Conservation (phyloP, 2,329 filamentous ascomycete species). For the Stemphylium vesicarium region DNA sequence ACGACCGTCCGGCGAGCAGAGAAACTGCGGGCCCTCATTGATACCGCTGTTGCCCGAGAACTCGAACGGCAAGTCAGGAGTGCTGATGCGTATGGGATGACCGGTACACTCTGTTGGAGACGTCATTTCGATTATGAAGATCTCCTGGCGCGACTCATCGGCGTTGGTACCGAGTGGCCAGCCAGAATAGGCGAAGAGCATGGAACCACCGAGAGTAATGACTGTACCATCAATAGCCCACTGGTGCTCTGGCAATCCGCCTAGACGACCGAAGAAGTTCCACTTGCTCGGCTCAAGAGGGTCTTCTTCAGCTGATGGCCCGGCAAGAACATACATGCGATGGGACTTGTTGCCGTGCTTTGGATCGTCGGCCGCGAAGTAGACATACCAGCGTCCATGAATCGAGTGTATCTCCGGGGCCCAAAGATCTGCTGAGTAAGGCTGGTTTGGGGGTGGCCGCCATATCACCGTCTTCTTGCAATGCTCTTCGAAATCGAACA, state of each 20-base stretch:
- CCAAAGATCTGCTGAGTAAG: constrained; percentile 58
- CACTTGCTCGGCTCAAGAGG: constrained; percentile 44
- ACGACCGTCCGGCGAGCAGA: constrained; percentile 43
- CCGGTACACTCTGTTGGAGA: constrained; percentile 46
- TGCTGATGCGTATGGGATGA: constrained; percentile 50
- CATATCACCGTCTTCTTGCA: constrained; percentile 51
- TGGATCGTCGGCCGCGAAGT: constrained; percentile 54
- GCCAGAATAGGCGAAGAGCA: constrained; percentile 56
- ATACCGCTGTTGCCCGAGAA: constrained; percentile 50
- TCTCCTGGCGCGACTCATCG: constrained; percentile 51
- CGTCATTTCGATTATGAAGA: constrained; percentile 52
- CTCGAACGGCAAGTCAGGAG: constrained; percentile 52
- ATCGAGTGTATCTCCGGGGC: constrained; percentile 63
- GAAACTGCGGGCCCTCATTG: constrained; percentile 54
- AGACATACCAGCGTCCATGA: constrained; percentile 61
- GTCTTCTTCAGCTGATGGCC: constrained; percentile 44
- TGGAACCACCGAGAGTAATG: constrained; percentile 45
- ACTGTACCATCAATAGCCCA: constrained; percentile 59
- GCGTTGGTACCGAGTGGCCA: constrained; percentile 50
- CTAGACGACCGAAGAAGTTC: constrained; percentile 52
- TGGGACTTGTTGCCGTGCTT: constrained; percentile 53
- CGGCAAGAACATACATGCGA: constrained; percentile 55
- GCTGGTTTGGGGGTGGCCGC: constrained; percentile 52
- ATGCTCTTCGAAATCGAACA: constrained; percentile 50
- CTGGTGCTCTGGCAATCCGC: constrained; percentile 51